Percentiles rank a stretch among this genome's conserved stretches.
phyloP scores from a whole-genome alignment of 345 rosid genomes.

The Hibiscus tridactylites region DNA sequence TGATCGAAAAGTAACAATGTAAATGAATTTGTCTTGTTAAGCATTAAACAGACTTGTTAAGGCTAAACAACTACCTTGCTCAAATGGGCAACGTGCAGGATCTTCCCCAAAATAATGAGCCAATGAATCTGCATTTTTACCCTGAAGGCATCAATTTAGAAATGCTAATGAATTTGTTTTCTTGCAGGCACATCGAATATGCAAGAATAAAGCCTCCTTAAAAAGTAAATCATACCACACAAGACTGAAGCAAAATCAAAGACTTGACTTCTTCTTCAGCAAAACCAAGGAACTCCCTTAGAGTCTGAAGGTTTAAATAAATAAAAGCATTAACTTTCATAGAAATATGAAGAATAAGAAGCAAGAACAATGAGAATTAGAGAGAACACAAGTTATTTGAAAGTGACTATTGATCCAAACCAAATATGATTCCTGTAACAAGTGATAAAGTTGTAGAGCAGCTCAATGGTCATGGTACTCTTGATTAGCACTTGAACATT shows the following conservation, averaged over 20 bases:
- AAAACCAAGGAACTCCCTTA: conserved; percentile 61
- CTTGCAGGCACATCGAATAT: neutral
- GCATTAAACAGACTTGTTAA: neutral
- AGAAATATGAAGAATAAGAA: neutral
- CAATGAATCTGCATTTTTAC: conserved; percentile 73
- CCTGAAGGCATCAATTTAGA: conserved; percentile 33
- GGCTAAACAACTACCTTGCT: conserved; percentile 48
- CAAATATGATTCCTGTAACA: neutral
- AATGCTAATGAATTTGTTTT: conserved; percentile 6
- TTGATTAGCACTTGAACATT: neutral
- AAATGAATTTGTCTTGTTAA: no score
- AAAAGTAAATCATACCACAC: conserved; percentile 40
- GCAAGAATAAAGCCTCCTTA: neutral
- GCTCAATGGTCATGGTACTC: neutral
- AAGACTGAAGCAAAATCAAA: conserved; percentile 56
- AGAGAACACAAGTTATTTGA: neutral
- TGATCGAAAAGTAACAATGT: no score
- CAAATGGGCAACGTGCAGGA: conserved; percentile 85
- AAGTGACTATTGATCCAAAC: neutral
- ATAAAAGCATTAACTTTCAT: conserved; percentile 14
- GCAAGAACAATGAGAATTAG: neutral
- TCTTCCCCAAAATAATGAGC: conserved; percentile 84
- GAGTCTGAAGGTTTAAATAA: conserved; percentile 30
- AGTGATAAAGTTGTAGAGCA: neutral
- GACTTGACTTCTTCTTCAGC: conserved; percentile 73